Conservation (phyloP, 805 yeast genomes). For the Candida sanyiensis region DNA sequence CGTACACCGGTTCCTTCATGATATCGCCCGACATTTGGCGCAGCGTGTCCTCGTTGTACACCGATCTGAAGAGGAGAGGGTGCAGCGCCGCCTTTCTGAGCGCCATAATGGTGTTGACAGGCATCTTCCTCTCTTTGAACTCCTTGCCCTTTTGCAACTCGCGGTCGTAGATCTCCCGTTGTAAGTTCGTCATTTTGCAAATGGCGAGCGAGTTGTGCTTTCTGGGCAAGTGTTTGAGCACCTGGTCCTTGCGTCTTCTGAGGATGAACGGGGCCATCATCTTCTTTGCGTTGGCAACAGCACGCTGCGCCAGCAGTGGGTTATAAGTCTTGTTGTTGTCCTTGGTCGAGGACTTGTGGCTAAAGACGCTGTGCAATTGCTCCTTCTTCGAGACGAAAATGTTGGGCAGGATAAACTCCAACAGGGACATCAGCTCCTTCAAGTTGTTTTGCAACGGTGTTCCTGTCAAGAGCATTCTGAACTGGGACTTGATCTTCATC, state of each 20-base stretch:
- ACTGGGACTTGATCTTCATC: slow-evolving; percentile 78
- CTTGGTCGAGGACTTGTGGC: slow-evolving; percentile 76
- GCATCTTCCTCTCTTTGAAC: slow-evolving; percentile 27
- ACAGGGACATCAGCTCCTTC: slow-evolving; percentile 80
- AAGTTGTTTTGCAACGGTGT: slow-evolving; percentile 95
- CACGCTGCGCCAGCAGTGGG: slow-evolving; percentile 84
- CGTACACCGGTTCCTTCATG: slow-evolving; percentile 74
- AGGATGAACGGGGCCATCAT: slow-evolving; percentile 98
- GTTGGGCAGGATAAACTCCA: slow-evolving; percentile 85
- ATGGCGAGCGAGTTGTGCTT: slow-evolving; percentile 59
- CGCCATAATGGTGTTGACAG: slow-evolving; percentile 77
- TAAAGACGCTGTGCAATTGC: slow-evolving; percentile 75
- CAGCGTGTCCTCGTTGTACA: slow-evolving; percentile 52
- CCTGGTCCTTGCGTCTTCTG: slow-evolving; percentile 89
- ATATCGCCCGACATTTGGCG: slow-evolving; percentile 69
- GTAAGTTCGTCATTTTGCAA: slow-evolving; percentile 57
- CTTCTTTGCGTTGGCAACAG: slow-evolving; percentile 86
- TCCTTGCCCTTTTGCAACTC: slow-evolving; percentile 42
- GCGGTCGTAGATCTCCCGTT: slow-evolving; percentile 52
- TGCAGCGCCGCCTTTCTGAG: slow-evolving; percentile 90
- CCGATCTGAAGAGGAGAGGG: slow-evolving; percentile 73
- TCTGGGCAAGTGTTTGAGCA: slow-evolving; percentile 78
- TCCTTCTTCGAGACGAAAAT: slow-evolving; percentile 77
- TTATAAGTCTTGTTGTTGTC: slow-evolving; percentile 47
- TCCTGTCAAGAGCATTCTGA: slow-evolving; percentile 86